Conservation (phyloP, 2,329 filamentous ascomycete species). For the Leptographium lundbergii region DNA sequence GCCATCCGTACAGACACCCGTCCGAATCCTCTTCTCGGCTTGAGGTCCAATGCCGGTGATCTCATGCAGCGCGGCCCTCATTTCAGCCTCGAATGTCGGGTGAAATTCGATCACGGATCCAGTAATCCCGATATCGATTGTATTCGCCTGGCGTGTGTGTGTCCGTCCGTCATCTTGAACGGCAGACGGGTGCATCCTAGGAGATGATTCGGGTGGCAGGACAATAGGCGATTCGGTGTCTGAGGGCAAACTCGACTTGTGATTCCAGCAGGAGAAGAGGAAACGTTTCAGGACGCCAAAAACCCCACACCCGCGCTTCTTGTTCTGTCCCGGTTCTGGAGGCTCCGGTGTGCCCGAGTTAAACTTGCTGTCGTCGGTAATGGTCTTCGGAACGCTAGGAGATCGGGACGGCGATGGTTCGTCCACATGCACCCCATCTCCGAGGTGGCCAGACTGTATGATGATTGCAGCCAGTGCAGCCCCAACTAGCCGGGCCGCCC, state of each 20-base stretch:
- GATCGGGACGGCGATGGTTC: background rate
- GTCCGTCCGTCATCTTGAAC: background rate
- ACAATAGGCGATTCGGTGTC: background rate
- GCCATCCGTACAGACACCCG: background rate
- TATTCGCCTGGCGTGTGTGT: background rate
- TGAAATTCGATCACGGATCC: background rate
- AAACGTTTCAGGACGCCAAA: background rate
- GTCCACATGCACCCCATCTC: background rate
- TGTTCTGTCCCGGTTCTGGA: background rate
- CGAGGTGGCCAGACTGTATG: constrained; percentile 56
- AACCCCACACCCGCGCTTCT: background rate
- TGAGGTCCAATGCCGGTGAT: background rate
- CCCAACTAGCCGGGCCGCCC: constrained; percentile 78
- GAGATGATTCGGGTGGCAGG: background rate
- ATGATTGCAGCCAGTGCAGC: constrained; percentile 78
- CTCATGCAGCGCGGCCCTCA: background rate
- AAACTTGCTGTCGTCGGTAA: background rate
- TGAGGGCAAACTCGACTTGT: background rate
- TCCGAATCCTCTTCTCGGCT: background rate
- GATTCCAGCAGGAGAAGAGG: background rate
- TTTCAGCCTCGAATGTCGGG: background rate
- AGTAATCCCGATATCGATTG: background rate
- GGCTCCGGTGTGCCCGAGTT: background rate
- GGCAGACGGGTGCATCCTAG: background rate
- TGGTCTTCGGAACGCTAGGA: background rate